Evolutionary conservation across 2,329 filamentous ascomycete species (phyloP), one percentile per base, ranked within the genome.

Genomic region (Beauveria sp.): DNA sequence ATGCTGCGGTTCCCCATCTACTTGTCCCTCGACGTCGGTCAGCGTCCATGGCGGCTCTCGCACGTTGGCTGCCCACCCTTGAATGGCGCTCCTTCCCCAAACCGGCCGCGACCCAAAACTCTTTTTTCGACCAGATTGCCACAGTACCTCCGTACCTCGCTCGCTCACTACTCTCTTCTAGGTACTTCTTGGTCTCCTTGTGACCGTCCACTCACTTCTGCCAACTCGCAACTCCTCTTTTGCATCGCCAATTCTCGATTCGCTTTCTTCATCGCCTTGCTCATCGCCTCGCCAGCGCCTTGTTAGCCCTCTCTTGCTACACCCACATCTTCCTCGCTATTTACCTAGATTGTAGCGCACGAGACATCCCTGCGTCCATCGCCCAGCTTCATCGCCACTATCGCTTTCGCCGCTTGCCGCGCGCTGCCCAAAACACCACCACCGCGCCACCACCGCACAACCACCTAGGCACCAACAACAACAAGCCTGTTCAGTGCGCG

Each of bases 31-130:
- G 34, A 37, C 34, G 34, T 37, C 16, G 34, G 34, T 16, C 40
- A n/a, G 26, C 28, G 43, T 18, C 24, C 26, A 41, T 40, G 7
- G 20, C 56, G 56, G 56, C 56, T 59, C 56, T 59, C 56, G 56
- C 56, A 59, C 44, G 20, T 14, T 28, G 30, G 26, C 10, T 10
- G 40, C 53, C 24, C 56, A 51, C 56, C 34, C 50, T 52, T n/a
- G 34, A 50, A 24, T 46, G 57, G 28, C 57, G 50, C 40, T 59
- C 57, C 30, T 59, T 59, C 50, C 57, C 57, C 26, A 47, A 59
- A 59, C 48, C 50, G 50, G 57, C 41, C 50, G 50, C 40, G 12
- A 40, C 24, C 40, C 48, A 54, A 59, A 59, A 59, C 57, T 54
- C 57, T 59, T 59, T 54, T 59, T 54, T 20, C 34, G 34, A 37